Evolutionary conservation across 208 protist genomes (phyloP), one percentile per base, ranked within the genome.

Genomic region (Wallacemonas sp.): DNA sequence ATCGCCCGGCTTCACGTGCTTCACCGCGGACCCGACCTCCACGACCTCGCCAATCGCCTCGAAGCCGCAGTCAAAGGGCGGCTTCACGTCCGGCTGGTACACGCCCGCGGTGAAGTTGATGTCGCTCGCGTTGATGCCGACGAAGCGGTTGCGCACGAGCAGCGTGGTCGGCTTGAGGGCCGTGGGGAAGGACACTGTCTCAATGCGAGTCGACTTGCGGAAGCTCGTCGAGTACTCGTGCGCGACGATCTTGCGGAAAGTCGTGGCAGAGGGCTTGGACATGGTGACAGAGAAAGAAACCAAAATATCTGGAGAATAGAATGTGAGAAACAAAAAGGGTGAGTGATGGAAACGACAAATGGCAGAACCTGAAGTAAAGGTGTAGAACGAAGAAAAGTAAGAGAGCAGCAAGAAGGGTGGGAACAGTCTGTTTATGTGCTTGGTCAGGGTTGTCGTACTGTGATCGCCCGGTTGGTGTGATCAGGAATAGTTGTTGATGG

Each of bases 121-220:
- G 61, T 96, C 91, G 49, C 91, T 96, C 4, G 91, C 91, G 62
- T 96, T 96, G 67, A 96, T 91, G 55, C 91, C 91, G 14, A 91
- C 74, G 70, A 79, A 96, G 4, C 50, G 62, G 69, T 94, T 93
- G 26, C 77, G 80, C 23, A 96, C 84, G 26, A 96, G 67, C 28
- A 96, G 33, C 38, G 89, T 81, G 10, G 82, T 91, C 1, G 82
- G 75, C 61, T 79, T 74, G 3, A 96, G 38, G 20, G 48, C 31
- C n/a, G 38, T 14, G 2, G 87, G 79, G 16, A 90, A 65, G 1
- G 76, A 25, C 18, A 54, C 57, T 14, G 44, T 26, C 2, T 78
- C 70, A 54, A 94, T 87, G 18, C 72, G 62, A 2, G 80, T 88
- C 25, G 74, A 79, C 5, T 81, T 67, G 28, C 84, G 76, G 57